These are phyloP conservation scores for Trametes punicea DNA, from an alignment of 768 basidiomycete genomes.

Conservation along the genomic window DNA sequence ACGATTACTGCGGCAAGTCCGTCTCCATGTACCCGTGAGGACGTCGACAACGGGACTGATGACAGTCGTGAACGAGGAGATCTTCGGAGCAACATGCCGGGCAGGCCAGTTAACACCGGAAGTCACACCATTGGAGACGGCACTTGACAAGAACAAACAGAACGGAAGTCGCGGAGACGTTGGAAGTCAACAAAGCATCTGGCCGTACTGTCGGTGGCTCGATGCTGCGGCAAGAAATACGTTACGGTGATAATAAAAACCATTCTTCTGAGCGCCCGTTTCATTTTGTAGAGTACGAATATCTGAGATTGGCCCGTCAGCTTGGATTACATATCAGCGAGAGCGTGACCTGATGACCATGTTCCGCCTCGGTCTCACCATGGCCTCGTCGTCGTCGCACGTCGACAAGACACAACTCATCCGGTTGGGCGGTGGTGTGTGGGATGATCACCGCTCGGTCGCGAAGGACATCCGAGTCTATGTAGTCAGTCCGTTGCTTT, in stretches of 20 bases:
- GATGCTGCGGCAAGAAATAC: not conserved
- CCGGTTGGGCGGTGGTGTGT: not conserved
- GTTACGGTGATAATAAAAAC: not conserved
- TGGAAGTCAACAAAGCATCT: not conserved
- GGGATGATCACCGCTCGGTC: conserved; percentile 5
- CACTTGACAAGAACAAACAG: not conserved
- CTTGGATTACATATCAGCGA: conserved; percentile 13
- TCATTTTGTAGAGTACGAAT: not conserved
- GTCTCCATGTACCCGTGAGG: conserved; percentile 18
- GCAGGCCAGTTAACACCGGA: conserved; percentile 1
- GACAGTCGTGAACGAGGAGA: conserved; percentile 23
- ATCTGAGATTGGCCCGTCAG: conserved; percentile 15
- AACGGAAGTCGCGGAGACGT: not conserved
- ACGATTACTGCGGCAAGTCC: conserved; percentile 17
- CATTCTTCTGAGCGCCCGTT: not conserved
- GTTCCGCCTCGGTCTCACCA: conserved; percentile 1
- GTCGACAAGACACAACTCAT: conserved; percentile 1
- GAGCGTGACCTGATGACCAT: conserved; percentile 17
- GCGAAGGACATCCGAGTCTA: conserved; percentile 1
- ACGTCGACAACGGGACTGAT: conserved; percentile 21
- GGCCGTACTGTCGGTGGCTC: not conserved
- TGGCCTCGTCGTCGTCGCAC: conserved; percentile 2
- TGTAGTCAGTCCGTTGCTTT: too few species aligned
- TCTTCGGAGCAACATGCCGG: conserved; percentile 6
- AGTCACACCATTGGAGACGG: not conserved